Conservation (phyloP, 2,329 filamentous ascomycete genomes). For the Trichothecium sympodiale region DNA sequence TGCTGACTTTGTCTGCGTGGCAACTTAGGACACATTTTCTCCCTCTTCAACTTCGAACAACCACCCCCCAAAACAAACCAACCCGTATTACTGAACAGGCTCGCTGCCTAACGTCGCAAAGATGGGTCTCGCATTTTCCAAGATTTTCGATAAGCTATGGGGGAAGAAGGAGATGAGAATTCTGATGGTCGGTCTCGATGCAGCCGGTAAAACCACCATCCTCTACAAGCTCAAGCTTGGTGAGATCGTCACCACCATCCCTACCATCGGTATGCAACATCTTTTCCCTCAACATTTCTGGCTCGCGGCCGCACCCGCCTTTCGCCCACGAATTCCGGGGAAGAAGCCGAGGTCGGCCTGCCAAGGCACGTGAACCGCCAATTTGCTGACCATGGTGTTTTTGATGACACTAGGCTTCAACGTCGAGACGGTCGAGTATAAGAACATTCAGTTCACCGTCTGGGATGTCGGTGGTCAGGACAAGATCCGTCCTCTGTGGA, state of each 20-base stretch:
- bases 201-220: conserved; percentile 99
- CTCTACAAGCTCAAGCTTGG: conserved; percentile 99
- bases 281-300: conserved; percentile 1
- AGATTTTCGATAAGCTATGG: conserved; percentile 92
- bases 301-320: neutral
- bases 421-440: conserved; percentile 99
- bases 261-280: conserved; percentile 71
- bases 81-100: conserved; percentile 1
- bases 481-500: conserved; percentile 99
- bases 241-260: conserved; percentile 98
- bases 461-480: conserved; percentile 99
- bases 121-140: conserved; percentile 98
- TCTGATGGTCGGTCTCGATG: conserved; percentile 98
- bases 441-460: conserved; percentile 99
- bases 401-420: conserved; percentile 66
- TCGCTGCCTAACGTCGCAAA: conserved; percentile 42
- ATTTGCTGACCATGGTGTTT: neutral
- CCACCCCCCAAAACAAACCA: conserved; percentile 4
- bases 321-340: neutral
- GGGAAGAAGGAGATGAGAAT: conserved; percentile 99
- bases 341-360: neutral
- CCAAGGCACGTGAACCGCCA: neutral
- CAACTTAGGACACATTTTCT: too few species aligned
- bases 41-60: too few species aligned
- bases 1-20: too few species aligned